phyloP scores from a whole-genome alignment of 176 grass and related monocot species.

The Hyparrhenia diplandra region DNA sequence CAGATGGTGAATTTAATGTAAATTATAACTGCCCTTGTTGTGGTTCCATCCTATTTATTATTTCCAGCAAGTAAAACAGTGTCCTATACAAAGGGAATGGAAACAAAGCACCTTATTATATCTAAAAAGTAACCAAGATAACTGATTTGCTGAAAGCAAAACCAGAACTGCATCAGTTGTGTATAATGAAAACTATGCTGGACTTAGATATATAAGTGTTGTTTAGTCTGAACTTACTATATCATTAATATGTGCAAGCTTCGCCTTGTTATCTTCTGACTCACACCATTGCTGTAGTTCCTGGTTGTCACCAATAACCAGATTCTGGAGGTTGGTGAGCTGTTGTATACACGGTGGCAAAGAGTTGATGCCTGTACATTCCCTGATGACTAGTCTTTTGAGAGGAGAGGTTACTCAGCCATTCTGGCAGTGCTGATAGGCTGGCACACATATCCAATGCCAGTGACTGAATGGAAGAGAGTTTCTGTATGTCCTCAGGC shows the following conservation, averaged over 20 bases:
- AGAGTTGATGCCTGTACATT: not conserved
- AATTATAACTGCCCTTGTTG: too few species aligned
- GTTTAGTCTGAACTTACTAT: not conserved
- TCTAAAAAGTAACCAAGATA: too few species aligned
- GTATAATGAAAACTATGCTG: too few species aligned
- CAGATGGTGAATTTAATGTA: too few species aligned
- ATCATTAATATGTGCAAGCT: not conserved
- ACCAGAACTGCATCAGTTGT: too few species aligned
- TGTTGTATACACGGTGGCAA: not conserved
- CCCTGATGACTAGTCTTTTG: accelerated
- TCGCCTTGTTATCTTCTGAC: not conserved
- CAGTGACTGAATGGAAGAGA: not conserved
- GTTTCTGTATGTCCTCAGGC: not conserved
- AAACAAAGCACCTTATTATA: too few species aligned
- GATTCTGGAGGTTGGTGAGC: not conserved
- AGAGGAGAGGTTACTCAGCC: not conserved
- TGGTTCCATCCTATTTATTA: too few species aligned
- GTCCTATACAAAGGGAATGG: too few species aligned
- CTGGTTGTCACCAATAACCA: accelerated
- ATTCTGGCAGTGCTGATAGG: not conserved
- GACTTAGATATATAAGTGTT: not conserved
- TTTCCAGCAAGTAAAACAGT: too few species aligned
- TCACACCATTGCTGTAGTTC: not conserved
- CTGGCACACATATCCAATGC: accelerated
- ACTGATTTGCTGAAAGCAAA: too few species aligned